Evolutionary conservation across 2,329 filamentous ascomycete genomes (phyloP).

Genomic region (Cordyceps cateniannulata): DNA sequence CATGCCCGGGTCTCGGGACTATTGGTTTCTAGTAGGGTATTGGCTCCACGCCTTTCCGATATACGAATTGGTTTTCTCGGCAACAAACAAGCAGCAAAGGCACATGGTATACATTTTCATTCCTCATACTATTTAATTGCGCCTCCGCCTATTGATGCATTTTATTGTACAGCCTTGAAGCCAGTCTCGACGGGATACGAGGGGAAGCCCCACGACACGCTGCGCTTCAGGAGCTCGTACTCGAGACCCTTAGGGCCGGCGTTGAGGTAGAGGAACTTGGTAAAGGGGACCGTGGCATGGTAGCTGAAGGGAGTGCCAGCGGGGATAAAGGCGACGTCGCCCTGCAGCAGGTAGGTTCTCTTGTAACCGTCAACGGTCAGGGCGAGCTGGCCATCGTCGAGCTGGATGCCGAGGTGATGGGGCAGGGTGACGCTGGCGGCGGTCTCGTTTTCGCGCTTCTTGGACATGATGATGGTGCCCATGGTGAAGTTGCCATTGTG

Average conservation of each 20-base stretch:
- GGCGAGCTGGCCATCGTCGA: slow-evolving; percentile 21
- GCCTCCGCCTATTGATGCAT: too few species aligned
- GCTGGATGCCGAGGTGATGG: slow-evolving; percentile 20
- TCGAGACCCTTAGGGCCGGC: slow-evolving; percentile 20
- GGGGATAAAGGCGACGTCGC: slow-evolving; percentile 23
- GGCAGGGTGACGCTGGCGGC: slow-evolving; percentile 11
- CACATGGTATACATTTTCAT: too few species aligned
- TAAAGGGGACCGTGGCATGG: slow-evolving; percentile 19
- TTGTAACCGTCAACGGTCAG: slow-evolving; percentile 20
- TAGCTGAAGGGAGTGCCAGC: slow-evolving; percentile 18
- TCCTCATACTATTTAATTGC: too few species aligned
- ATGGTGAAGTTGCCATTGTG: slow-evolving; percentile 18
- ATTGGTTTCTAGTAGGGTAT: neutral
- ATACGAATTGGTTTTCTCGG: too few species aligned
- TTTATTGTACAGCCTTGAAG: neutral
- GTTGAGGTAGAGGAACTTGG: slow-evolving; percentile 23
- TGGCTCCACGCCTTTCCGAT: too few species aligned
- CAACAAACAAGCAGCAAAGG: too few species aligned
- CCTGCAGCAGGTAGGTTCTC: slow-evolving; percentile 17
- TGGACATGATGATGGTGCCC: slow-evolving; percentile 18
- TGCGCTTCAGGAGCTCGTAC: slow-evolving; percentile 17
- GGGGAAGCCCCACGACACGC: slow-evolving; percentile 18
- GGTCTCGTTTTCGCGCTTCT: slow-evolving; percentile 14
- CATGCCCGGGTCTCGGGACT: too few species aligned
- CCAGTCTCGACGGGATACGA: slow-evolving; percentile 15